Conservation (phyloP, 1,139 yeast species). For the Saccharomyces hybrid region DNA sequence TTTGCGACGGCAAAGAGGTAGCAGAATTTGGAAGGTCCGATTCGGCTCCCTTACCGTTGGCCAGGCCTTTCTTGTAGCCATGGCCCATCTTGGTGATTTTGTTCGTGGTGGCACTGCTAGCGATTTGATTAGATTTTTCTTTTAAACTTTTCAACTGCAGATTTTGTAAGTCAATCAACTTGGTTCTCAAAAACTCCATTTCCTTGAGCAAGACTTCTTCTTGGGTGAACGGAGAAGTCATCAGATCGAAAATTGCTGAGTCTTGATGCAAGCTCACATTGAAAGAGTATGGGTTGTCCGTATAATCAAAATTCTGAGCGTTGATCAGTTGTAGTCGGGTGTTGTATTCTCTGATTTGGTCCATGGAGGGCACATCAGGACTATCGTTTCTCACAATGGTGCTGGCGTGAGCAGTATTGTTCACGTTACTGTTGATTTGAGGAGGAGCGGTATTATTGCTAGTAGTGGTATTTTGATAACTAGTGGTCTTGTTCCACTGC, state of each 20-base stretch:
- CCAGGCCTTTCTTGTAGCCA: not conserved
- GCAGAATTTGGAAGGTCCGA: not conserved
- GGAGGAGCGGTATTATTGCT: not conserved
- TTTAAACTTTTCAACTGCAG: conserved; percentile 2
- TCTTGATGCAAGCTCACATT: conserved; percentile 13
- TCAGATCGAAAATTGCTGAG: conserved; percentile 21
- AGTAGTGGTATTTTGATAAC: not conserved
- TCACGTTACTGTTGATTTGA: not conserved
- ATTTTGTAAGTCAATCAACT: conserved; percentile 21
- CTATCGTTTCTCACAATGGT: conserved; percentile 2
- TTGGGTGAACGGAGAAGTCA: conserved; percentile 25
- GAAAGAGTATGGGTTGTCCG: conserved; percentile 6
- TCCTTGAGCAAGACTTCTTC: conserved; percentile 26
- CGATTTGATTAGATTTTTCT: not conserved
- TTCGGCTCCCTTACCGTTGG: not conserved
- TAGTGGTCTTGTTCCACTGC: not conserved
- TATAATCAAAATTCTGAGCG: conserved; percentile 10
- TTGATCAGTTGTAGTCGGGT: conserved; percentile 18
- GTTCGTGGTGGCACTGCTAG: not conserved
- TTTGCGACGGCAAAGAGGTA: not conserved
- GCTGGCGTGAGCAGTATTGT: not conserved
- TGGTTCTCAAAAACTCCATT: conserved; percentile 21
- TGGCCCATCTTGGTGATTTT: not conserved
- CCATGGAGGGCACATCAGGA: conserved; percentile 17
- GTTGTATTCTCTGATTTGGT: conserved; percentile 19